A percentile compares a stretch with the other conserved stretches of the same genome.
Evolutionary conservation across 176 grass and related monocot genomes (phyloP).

Genomic region (Pontederia crassipes): DNA sequence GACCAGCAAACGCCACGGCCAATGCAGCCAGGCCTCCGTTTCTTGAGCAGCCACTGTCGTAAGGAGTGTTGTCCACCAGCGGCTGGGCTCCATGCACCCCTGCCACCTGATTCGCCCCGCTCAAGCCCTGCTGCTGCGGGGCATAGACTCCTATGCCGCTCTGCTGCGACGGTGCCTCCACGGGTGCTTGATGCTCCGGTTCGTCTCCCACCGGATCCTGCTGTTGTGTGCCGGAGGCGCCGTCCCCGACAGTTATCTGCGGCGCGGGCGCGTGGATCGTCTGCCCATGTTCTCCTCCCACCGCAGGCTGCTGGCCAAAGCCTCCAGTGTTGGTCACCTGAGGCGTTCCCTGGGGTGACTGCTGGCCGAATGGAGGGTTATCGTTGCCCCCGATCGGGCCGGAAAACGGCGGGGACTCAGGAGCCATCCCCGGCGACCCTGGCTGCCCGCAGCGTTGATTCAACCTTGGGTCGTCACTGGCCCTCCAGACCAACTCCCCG

Average conservation of each 20-base stretch:
- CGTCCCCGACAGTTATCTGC: too few relatives aligned
- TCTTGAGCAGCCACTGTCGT: conserved; percentile 43
- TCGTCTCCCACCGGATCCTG: conserved; percentile 8
- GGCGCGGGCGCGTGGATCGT: neutral
- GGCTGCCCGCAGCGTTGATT: conserved; percentile 58
- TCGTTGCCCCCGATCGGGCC: conserved; percentile 37
- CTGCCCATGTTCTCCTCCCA: neutral
- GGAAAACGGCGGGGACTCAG: conserved; percentile 53
- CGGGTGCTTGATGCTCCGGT: neutral
- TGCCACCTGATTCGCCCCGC: conserved; percentile 22
- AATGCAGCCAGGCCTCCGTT: neutral
- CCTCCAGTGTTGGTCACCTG: neutral
- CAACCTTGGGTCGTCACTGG: conserved; percentile 47
- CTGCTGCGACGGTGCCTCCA: neutral
- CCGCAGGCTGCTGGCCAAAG: neutral
- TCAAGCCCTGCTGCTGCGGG: neutral
- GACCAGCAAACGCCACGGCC: neutral
- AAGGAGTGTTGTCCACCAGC: conserved; percentile 71
- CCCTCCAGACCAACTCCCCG: conserved; percentile 71
- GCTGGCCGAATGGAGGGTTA: conserved; percentile 48
- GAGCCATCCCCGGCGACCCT: conserved; percentile 39
- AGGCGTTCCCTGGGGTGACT: neutral
- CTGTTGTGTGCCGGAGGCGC: conserved; percentile 16
- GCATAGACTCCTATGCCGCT: neutral
- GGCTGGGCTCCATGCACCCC: conserved; percentile 31